Percentiles rank a stretch among this genome's conserved stretches.
These are phyloP conservation scores for Monilinia vaccinii-corymbosi DNA, from an alignment of 2,329 filamentous ascomycete genomes.

Conservation along the genomic window DNA sequence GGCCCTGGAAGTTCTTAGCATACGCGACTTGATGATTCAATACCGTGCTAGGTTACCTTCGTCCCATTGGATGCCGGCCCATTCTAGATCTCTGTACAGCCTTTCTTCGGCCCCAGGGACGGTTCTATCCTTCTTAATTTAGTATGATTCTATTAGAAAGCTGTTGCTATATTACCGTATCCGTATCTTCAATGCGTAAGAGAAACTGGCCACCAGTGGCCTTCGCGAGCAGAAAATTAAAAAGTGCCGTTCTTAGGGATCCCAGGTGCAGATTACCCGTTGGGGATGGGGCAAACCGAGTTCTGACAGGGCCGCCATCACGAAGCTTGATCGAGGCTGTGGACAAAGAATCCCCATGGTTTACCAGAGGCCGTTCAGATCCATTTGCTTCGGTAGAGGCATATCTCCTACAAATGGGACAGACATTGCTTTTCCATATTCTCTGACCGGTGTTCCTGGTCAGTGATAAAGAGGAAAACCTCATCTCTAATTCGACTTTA, in stretches of 20 bases:
- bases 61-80: slow-evolving; percentile 88
- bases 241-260: slow-evolving; percentile 85
- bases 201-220: slow-evolving; percentile 85
- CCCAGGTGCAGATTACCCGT: slow-evolving; percentile 91
- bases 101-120: slow-evolving; percentile 70
- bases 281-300: slow-evolving; percentile 90
- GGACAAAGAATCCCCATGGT: slow-evolving; percentile 7
- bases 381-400: neutral
- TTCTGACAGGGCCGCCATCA: slow-evolving; percentile 52
- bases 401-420: slow-evolving; percentile 2
- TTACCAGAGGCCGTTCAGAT: neutral
- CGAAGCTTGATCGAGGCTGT: slow-evolving; percentile 28
- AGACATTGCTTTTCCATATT: slow-evolving; percentile 6
- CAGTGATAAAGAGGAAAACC: neutral
- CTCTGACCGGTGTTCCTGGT: neutral
- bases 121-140: slow-evolving; percentile 49
- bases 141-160: slow-evolving; percentile 10
- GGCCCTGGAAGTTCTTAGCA: slow-evolving; percentile 47
- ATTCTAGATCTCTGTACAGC: slow-evolving; percentile 70
- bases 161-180: slow-evolving; percentile 50
- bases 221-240: slow-evolving; percentile 86
- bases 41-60: slow-evolving; percentile 49
- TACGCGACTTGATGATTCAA: neutral
- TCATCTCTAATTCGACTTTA: neutral
- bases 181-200: slow-evolving; percentile 88